phyloP scores from a whole-genome alignment of 768 basidiomycete species.

The Hypsizygus marmoreus region DNA sequence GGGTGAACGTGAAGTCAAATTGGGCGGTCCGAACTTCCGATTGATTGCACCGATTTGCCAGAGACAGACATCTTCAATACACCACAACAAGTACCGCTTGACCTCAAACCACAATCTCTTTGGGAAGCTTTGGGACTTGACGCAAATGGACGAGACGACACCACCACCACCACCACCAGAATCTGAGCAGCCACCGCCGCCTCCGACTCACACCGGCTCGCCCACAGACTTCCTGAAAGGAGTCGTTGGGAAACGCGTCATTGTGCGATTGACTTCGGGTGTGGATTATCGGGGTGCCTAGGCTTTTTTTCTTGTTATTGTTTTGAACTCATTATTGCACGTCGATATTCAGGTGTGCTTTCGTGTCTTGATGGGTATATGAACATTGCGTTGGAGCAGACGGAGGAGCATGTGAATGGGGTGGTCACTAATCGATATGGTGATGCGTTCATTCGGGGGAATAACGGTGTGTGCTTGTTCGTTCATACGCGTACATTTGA shows the following conservation, averaged over 20 bases:
- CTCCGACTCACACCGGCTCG: slow-evolving; percentile 62
- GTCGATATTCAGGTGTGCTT: slow-evolving; percentile 74
- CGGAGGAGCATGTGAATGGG: slow-evolving; percentile 93
- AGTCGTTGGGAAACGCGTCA: slow-evolving; percentile 94
- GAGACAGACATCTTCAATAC: too few species aligned
- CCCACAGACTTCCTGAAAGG: slow-evolving; percentile 94
- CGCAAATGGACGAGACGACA: slow-evolving; percentile 15
- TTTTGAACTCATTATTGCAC: background rate
- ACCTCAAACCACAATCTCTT: too few species aligned
- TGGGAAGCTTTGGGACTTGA: background rate
- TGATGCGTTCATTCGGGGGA: slow-evolving; percentile 93
- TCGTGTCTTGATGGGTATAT: slow-evolving; percentile 98
- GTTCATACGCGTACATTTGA: background rate
- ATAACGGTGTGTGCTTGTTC: slow-evolving; percentile 70
- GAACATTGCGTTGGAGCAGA: slow-evolving; percentile 98
- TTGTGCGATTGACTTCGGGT: slow-evolving; percentile 88
- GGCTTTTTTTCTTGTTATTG: background rate
- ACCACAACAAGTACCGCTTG: too few species aligned
- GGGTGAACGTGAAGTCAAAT: too few species aligned
- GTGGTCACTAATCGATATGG: slow-evolving; percentile 87
- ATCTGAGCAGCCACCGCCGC: slow-evolving; percentile 52
- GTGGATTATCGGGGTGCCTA: slow-evolving; percentile 88
- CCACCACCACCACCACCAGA: slow-evolving; percentile 33
- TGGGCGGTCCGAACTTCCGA: too few species aligned
- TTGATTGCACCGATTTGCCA: too few species aligned